These are phyloP conservation scores for Podila clonocystis DNA, from an alignment of 192 early-diverging fungal species.

Conservation along the genomic window DNA sequence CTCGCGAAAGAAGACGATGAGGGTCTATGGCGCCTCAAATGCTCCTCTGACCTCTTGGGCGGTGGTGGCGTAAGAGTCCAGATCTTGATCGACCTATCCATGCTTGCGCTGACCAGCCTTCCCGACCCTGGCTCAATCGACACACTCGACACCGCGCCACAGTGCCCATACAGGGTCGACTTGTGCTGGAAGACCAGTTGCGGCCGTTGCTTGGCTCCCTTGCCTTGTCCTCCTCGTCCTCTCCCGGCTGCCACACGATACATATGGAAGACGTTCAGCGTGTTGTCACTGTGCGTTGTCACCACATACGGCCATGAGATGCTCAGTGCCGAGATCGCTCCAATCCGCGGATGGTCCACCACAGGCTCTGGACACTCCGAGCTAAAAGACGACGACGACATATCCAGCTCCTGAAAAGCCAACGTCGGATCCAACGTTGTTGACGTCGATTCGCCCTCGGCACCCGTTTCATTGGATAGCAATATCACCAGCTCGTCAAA, in stretches of 20 bases:
- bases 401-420: too few relatives aligned
- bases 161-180: constrained; percentile 47
- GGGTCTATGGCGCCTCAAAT: neutral
- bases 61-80: constrained; percentile 16
- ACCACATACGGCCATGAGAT: constrained; percentile 47
- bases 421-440: neutral
- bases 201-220: neutral
- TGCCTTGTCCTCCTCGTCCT: too few relatives aligned
- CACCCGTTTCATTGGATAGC: constrained; percentile 23
- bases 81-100: constrained; percentile 49
- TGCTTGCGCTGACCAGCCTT: constrained; percentile 36
- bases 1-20: neutral
- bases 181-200: constrained; percentile 22
- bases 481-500: constrained; percentile 27
- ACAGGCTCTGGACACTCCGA: neutral
- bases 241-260: neutral
- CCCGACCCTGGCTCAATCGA: constrained; percentile 37
- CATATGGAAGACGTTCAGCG: constrained; percentile 49
- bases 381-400: neutral
- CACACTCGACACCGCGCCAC: constrained; percentile 44
- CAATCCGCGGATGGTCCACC: constrained; percentile 10
- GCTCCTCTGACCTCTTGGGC: neutral
- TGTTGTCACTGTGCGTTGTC: constrained; percentile 41
- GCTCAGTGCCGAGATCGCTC: constrained; percentile 23
- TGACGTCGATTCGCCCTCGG: neutral